Evolutionary conservation across 2,329 filamentous ascomycete genomes (phyloP).

Genomic region (Harringtonia aguacate): DNA sequence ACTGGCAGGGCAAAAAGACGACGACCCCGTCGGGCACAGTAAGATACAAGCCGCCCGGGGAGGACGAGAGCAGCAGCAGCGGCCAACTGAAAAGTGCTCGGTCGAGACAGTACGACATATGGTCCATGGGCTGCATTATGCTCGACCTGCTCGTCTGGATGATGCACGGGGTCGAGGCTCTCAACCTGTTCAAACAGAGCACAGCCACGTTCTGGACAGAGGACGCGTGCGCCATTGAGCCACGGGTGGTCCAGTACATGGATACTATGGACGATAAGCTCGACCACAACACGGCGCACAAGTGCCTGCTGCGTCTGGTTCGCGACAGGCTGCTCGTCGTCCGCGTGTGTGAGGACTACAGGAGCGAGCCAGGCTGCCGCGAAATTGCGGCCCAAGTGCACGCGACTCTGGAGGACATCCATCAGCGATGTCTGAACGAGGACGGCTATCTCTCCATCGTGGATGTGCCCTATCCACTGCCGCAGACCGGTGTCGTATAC

Average conservation of each 20-base stretch:
- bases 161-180: constrained; percentile 8
- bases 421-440: not conserved
- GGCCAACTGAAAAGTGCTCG: not conserved
- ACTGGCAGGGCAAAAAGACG: not conserved
- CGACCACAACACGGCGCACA: not conserved
- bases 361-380: not conserved
- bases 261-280: not conserved
- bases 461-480: not conserved
- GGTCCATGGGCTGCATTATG: constrained; percentile 20
- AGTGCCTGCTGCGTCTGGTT: not conserved
- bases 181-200: not conserved
- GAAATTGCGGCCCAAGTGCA: not conserved
- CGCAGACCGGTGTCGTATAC: not conserved
- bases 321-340: not conserved
- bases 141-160: constrained; percentile 19
- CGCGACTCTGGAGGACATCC: not conserved
- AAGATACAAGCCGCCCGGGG: constrained; percentile 8
- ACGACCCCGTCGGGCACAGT: constrained; percentile 1
- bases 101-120: constrained; percentile 15
- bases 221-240: not conserved
- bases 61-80: not conserved
- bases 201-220: not conserved
- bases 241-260: not conserved
- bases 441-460: not conserved
- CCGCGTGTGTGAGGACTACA: not conserved